Evolutionary conservation across 1,284 basidiomycete species (phyloP).

Genomic region (Hortiboletus rubellus): DNA sequence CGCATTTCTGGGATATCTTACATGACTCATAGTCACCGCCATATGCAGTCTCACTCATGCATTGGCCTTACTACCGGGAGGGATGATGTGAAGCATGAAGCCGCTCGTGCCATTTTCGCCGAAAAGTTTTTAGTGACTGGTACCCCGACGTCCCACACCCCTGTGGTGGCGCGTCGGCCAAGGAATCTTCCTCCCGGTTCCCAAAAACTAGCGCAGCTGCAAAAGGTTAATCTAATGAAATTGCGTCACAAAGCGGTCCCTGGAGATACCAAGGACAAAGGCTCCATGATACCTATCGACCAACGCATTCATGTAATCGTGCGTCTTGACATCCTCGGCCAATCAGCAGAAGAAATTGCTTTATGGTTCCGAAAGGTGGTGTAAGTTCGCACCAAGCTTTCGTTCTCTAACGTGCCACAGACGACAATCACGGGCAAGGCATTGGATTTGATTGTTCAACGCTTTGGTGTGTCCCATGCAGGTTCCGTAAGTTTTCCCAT

Average conservation of each 20-base stretch:
- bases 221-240: conserved; percentile 66
- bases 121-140: conserved; percentile 50
- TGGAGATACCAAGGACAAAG: conserved; percentile 56
- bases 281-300: conserved; percentile 45
- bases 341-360: conserved; percentile 37
- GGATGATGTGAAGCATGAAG: conserved; percentile 42
- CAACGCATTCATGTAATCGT: conserved; percentile 60
- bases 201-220: conserved; percentile 53
- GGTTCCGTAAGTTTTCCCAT: conserved; percentile 18
- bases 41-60: conserved; percentile 58
- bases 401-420: conserved; percentile 33
- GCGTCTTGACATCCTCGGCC: conserved; percentile 19
- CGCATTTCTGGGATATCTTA: conserved; percentile 12
- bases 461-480: conserved; percentile 36
- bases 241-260: conserved; percentile 68
- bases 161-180: conserved; percentile 25
- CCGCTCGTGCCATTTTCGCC: conserved; percentile 53
- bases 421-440: conserved; percentile 46
- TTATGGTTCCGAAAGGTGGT: conserved; percentile 69
- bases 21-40: conserved; percentile 52
- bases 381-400: not conserved
- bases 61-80: conserved; percentile 19
- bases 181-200: conserved; percentile 48
- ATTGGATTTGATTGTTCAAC: conserved; percentile 45
- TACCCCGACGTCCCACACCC: conserved; percentile 19